phyloP scores from a whole-genome alignment of 192 early-diverging fungal genomes.

The Borealophlyctis nickersoniae region DNA sequence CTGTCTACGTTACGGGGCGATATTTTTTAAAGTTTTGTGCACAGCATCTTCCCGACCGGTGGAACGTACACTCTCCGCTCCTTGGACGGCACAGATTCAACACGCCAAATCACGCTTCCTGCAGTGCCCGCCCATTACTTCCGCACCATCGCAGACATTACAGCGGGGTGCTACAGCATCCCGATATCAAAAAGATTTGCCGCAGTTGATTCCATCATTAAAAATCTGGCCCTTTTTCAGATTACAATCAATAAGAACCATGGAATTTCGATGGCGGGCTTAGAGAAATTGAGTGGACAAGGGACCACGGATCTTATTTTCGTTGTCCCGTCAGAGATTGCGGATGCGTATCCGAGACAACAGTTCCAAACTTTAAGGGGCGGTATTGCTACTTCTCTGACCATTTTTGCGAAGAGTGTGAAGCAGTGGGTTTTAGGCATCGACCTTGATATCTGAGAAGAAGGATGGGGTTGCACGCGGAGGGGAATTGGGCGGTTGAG shows the following conservation, averaged over 20 bases:
- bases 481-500: too few species aligned
- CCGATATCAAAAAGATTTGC: slow-evolving; percentile 4
- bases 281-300: background rate
- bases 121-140: background rate
- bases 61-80: background rate
- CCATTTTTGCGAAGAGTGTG: background rate
- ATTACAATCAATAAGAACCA: slow-evolving; percentile 2
- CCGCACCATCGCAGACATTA: slow-evolving; percentile 1
- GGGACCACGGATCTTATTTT: background rate
- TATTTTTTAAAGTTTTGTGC: slow-evolving; percentile 1
- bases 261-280: background rate
- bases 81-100: background rate
- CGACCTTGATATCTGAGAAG: too few species aligned
- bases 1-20: background rate
- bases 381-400: background rate
- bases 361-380: background rate
- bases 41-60: background rate
- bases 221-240: slow-evolving; percentile 2
- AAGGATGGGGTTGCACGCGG: too few species aligned
- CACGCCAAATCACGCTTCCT: background rate
- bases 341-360: background rate
- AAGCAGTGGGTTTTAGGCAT: slow-evolving; percentile 4
- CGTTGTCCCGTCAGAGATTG: background rate
- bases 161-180: background rate
- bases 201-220: background rate